Base-by-base conservation (phyloP, 768 basidiomycete species). In the Thelephora aurantiotincta region DNA sequence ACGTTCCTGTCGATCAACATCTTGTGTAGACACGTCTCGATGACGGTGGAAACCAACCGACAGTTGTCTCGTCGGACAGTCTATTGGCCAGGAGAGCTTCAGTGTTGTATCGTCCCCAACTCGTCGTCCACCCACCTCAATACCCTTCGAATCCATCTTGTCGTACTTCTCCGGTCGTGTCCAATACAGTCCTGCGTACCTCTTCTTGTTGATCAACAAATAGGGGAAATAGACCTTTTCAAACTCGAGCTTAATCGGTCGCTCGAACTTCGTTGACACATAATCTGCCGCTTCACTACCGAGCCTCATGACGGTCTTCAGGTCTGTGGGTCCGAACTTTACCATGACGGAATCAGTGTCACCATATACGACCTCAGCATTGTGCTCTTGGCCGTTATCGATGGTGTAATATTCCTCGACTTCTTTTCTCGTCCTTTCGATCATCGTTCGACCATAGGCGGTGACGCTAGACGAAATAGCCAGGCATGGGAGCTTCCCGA, bases 311-410 rank as follows among this genome's bases (percentile, higher is more conserved):
- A 94, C 92, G 6, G 72, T 73, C 36, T 73, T 70, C 26, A 99
- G 68, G 56, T 99, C 92, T 3, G 74, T 78, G 38, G 89, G 89
- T 4, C 96, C 96, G 52, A 99, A 99, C 54, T 78, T 82, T 43
- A 98, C 87, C 96, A 98, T 99, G 59, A 99, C 93, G 0, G 96
- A 99, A 67, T 99, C 96, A 2, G 96, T 98, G 62, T 99, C 96
- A 54, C 96, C 96, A 54, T 99, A 99, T 53, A 99, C 89, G 59
- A 99, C 88, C 57, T 89, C 79, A 2, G 96, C 93, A 51, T 96
- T 80, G 58, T 93, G 77, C 16, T 75, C 62, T 57, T 84, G 81
- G 0, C 92, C 92, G 57, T 97, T 96, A 11, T 78, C 80, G 11
- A 83, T 70, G 44, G 73, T 84, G 60, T 90, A 97, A 55, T 90